Base-by-base conservation (phyloP, 1,284 basidiomycete genomes). In the Porodaedalea pini region DNA sequence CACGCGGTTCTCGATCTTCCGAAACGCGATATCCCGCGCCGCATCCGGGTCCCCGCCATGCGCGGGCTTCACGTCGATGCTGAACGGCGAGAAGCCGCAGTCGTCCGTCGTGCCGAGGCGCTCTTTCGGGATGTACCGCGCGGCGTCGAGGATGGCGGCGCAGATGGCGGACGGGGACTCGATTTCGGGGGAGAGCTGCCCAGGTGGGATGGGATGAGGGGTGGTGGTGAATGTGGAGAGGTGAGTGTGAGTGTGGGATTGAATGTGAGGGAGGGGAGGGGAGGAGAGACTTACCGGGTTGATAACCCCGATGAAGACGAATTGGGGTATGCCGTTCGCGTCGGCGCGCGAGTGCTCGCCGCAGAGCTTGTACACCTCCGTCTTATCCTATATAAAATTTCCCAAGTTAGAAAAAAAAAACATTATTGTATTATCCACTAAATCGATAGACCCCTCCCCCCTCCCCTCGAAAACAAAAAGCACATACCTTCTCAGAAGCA, bases 11-110 rank as follows among this genome's bases (percentile, higher is more conserved):
- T 56, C 54, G 17, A 65, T 64, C 52, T 65, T 65, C 43, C 60
- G 51, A 34, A 65, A 64, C 13, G 64, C 64, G 25, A 65, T 56
- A 21, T 64, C 60, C 27, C 64, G 54, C 10, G 64, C 63, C 50
- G 47, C 62, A 51, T 65, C 64, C 2, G 64, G 61, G n/a, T 29
- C 17, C 15, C 54, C 53, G 19, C 62, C 57, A 34, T 64, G 62
- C 32, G 56, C 62, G 19, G 64, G 59, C 41, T 64, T 64, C 27
- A n/a, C 36, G 32, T 65, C 63, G n/a, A 55, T 59, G 41, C 60
- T 59, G 55, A 65, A 65, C n/a, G 61, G 61, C 8, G 63, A 63
- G 56, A 65, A 65, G 11, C 64, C 64, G 47, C 64, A 65, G 53
- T 65, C 64, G 49, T 65, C 64, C n/a, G 64, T 65, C 31, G 61